phyloP scores from a whole-genome alignment of 345 rosid species.

The Passiflora organensis region DNA sequence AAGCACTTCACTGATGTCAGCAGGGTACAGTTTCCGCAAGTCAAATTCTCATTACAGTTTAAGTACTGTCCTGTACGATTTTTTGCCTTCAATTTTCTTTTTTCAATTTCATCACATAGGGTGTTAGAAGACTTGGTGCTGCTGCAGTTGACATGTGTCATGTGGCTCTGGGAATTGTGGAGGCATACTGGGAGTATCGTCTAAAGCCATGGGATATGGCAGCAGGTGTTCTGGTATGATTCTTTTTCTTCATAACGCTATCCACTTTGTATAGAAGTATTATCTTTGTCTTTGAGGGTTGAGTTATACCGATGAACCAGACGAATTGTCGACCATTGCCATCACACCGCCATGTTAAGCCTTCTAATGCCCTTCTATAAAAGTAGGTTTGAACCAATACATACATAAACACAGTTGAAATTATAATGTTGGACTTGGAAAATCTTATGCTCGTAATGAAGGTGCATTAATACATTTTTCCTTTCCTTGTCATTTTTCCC shows the following conservation, averaged over 20 bases:
- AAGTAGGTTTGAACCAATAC: too few species aligned
- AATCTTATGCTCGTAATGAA: not conserved
- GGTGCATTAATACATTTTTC: not conserved
- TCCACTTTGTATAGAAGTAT: slow-evolving; percentile 9
- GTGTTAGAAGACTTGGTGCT: slow-evolving; percentile 94
- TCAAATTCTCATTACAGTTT: not conserved
- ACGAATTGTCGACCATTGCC: not conserved
- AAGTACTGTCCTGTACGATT: not conserved
- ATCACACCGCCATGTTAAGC: not conserved
- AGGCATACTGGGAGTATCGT: slow-evolving; percentile 94
- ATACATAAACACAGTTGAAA: not conserved
- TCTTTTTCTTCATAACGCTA: slow-evolving; percentile 2
- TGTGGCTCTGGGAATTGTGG: slow-evolving; percentile 85
- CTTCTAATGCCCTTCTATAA: too few species aligned
- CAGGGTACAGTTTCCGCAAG: slow-evolving; percentile 36
- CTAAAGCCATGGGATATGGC: slow-evolving; percentile 99
- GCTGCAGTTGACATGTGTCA: slow-evolving; percentile 99
- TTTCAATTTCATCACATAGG: slow-evolving; percentile 32
- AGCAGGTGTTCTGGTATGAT: slow-evolving; percentile 87
- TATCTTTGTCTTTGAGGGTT: not conserved
- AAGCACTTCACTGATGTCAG: slow-evolving; percentile 92
- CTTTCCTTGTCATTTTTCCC: not conserved
- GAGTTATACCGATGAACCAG: not conserved
- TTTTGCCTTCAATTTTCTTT: not conserved
- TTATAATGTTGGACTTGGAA: not conserved